Evolutionary conservation across 164 flowering plant genomes (phyloP).

Genomic region (Vitis cinerea): DNA sequence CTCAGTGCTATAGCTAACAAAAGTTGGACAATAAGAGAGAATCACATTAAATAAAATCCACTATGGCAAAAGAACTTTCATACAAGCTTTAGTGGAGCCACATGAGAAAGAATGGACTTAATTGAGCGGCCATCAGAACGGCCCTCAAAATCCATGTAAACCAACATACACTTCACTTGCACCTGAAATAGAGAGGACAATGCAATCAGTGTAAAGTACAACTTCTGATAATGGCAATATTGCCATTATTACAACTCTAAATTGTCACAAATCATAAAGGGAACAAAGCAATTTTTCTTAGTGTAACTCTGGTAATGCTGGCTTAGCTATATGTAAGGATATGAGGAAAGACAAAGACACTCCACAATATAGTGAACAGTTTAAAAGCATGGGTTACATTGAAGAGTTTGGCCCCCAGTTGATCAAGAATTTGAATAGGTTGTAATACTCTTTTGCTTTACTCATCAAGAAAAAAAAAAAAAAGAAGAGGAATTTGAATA

Average conservation of each 20-base stretch:
- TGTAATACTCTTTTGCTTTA: no score
- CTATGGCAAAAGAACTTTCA: slow-evolving; percentile 16
- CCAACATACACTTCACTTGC: slow-evolving; percentile 79
- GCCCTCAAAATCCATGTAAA: slow-evolving; percentile 93
- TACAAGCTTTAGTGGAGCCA: slow-evolving; percentile 94
- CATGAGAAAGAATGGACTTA: slow-evolving; percentile 85
- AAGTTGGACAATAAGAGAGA: neutral
- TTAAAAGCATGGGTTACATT: no score
- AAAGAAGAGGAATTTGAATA: no score
- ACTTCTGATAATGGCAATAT: neutral
- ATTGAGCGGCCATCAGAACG: slow-evolving; percentile 97
- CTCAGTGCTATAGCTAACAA: neutral
- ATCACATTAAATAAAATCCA: neutral
- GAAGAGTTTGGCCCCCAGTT: no score
- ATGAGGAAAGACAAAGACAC: no score
- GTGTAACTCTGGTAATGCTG: no score
- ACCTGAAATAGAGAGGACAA: slow-evolving; percentile 48
- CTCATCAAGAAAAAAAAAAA: no score
- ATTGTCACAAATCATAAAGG: neutral
- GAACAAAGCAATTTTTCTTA: no score
- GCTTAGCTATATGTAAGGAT: no score
- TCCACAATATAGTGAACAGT: no score
- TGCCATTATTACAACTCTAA: neutral
- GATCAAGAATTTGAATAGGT: no score
- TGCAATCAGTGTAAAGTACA: slow-evolving; percentile 4